Base-by-base conservation (phyloP, 2,329 filamentous ascomycete genomes). In the Neodidymelliopsis sp. region DNA sequence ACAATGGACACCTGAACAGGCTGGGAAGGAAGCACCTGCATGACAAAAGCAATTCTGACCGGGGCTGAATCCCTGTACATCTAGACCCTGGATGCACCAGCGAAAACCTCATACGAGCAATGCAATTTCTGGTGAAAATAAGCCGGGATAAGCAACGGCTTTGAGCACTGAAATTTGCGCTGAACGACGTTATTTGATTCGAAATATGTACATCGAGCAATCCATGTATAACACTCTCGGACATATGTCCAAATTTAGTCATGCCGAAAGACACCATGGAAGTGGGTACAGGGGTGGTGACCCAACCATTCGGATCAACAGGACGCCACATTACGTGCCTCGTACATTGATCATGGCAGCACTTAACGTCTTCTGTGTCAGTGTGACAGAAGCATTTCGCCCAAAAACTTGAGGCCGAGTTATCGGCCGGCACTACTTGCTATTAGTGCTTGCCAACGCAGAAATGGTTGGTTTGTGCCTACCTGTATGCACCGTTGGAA, bases 221-320 rank as follows among this genome's bases (percentile, higher is more conserved):
- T 25, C 9, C 16, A 34, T 24, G 19, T 27, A 18, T 16, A 23
- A 25, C 31, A 22, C 13, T 27, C 20, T 39, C 47, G 35, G 47
- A 36, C 19, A 18, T 31, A 20, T 62, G 35, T 24, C 25, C n/a
- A 34, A 24, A 47, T 53, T 62, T 24, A 64, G 54, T 27, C 13
- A 16, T 34, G 22, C 27, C 19, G 12, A 38, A 34, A 36, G 35
- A 27, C 18, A 35, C 15, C 24, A n/a, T 35, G 23, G 18, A 35
- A 7, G 16, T 27, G 15, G 18, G 28, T 20, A 46, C 35, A 31
- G 15, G 29, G 31, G 31, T 27, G n/a, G 10, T 7, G 16, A 33
- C 30, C 47, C 40, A 39, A 22, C 34, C 42, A 37, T 22, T 11
- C 25, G 37, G 37, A 40, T 42, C 30, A 25, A 38, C 22, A 38